Evolutionary conservation across 345 rosid species (phyloP).

Genomic region (Linum usitatissimum): DNA sequence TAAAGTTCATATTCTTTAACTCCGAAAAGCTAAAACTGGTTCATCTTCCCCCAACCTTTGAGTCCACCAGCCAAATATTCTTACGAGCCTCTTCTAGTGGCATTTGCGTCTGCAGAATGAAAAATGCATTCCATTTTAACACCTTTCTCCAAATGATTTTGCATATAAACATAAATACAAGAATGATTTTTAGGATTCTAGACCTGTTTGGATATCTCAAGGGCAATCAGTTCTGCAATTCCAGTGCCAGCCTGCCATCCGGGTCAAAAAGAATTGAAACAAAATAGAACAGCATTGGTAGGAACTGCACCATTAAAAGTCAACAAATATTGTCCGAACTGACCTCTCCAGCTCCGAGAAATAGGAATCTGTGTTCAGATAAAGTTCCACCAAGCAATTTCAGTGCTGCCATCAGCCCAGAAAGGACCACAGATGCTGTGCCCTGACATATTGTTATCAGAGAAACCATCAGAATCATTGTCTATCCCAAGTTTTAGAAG

Average conservation of each 20-base stretch:
- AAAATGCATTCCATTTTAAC: background rate
- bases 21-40: constrained; percentile 5
- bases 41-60: constrained; percentile 46
- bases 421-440: constrained; percentile 96
- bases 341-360: constrained; percentile 98
- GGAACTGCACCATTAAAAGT: background rate
- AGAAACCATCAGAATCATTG: constrained; percentile 4
- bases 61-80: constrained; percentile 90
- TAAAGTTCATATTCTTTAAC: background rate
- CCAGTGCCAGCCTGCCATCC: constrained; percentile 89
- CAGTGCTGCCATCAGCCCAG: constrained; percentile 80
- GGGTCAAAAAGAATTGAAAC: background rate
- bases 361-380: constrained; percentile 71
- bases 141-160: background rate
- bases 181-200: constrained; percentile 3
- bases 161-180: no score
- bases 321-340: constrained; percentile 8
- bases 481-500: constrained; percentile 1
- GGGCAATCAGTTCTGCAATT: constrained; percentile 88
- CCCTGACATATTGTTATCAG: constrained; percentile 41
- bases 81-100: constrained; percentile 73
- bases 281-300: no score
- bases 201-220: constrained; percentile 86
- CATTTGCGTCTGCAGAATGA: constrained; percentile 47
- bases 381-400: constrained; percentile 64